Evolutionary conservation across 2,329 filamentous ascomycete genomes (phyloP), one percentile per base, ranked within the genome.

Genomic region (Ophiobolus disseminans): DNA sequence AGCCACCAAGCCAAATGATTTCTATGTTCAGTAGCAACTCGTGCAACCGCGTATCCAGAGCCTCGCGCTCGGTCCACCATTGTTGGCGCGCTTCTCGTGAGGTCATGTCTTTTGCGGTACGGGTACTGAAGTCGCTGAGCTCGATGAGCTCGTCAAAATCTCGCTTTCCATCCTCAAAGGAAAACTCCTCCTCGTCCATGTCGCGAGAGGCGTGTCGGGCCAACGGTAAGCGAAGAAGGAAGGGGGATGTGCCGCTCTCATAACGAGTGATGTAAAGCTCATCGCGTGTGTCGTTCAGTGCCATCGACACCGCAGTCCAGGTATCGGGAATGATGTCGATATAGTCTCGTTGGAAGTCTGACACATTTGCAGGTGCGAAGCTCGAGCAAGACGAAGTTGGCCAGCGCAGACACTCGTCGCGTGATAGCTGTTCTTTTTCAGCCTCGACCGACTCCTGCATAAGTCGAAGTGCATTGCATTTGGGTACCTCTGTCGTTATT

Each of bases 1-100:
- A 99, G 0, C 94, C 94, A 39, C 93, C 92, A 4, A 99, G 83
- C 94, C 94, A 99, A 17, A 94, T 86, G 53, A 89, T 88, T 72
- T 99, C 93, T 30, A 99, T 88, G 50, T 91, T 95, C 44, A 86
- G 80, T 1, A 99, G 79, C 8, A 99, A 81, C 40, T 89, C 86
- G 53, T 85, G 86, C 19, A 99, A 80, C 8, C 90, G 86, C 23
- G 77, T 76, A 66, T 99, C 94, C 13, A 99, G 79, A 2, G 82
- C 82, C 71, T 94, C 88, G 11, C 95, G 85, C 66, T 92, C 88
- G 4, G 83, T 83, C 92, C 94, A 99, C 94, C 94, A 99, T 37
- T 86, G 86, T 30, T 84, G 84, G 69, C 90, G 91, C 21, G 88
- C 86, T 26, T 86, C 87, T 69, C 88, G 90, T 37, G 84, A 82